Evolutionary conservation across 1,284 basidiomycete species (phyloP).

Genomic region (Schizophyllum commune): DNA sequence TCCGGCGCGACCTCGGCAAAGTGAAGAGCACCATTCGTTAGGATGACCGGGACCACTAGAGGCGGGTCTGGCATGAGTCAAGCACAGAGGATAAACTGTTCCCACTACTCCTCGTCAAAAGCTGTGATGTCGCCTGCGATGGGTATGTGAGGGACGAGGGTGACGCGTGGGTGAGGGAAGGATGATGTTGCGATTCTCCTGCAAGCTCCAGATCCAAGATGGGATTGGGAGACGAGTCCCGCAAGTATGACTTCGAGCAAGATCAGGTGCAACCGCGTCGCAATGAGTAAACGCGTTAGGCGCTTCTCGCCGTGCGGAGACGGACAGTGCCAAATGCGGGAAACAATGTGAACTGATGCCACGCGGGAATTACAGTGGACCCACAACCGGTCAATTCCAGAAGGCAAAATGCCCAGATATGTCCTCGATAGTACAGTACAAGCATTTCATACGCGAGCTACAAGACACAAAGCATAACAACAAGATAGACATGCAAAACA

Average conservation of each 20-base stretch:
- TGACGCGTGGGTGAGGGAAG: neutral
- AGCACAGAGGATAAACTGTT: neutral
- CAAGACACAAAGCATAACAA: neutral
- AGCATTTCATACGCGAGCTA: neutral
- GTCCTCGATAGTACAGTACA: neutral
- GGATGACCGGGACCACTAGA: slow-evolving; percentile 53
- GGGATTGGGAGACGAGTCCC: neutral
- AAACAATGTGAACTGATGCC: neutral
- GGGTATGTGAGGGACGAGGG: neutral
- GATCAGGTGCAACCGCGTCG: neutral
- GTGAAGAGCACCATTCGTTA: slow-evolving; percentile 51
- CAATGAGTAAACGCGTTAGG: neutral
- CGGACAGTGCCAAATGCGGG: neutral
- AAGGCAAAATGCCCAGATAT: no score
- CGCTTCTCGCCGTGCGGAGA: slow-evolving; percentile 1
- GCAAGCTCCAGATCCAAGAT: neutral
- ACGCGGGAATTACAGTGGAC: neutral
- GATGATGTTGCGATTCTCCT: neutral
- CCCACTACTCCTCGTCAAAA: neutral
- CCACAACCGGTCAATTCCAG: no score
- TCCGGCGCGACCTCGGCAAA: slow-evolving; percentile 50
- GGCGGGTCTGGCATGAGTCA: slow-evolving; percentile 21
- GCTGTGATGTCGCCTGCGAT: no score
- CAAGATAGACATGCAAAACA: neutral
- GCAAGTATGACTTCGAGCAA: neutral